A percentile compares a stretch with the other conserved stretches of the same genome.
phyloP scores from a whole-genome alignment of 139 green algal genomes.

The Zygnema circumcarinatum region DNA sequence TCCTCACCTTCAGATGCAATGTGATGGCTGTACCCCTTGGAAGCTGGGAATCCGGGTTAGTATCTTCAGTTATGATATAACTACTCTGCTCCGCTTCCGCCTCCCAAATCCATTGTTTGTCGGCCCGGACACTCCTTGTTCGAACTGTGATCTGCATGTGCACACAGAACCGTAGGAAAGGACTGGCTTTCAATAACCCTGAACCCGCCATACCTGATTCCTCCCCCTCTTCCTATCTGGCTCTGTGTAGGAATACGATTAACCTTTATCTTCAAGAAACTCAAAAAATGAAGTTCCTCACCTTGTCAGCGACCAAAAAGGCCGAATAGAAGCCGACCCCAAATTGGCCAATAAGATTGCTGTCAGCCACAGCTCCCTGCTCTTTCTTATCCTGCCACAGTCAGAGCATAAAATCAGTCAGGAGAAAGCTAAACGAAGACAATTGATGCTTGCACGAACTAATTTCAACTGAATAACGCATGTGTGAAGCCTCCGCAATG shows the following conservation, averaged over 20 bases:
- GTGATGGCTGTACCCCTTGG: constrained; percentile 87
- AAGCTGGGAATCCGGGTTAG: constrained; percentile 5
- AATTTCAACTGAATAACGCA: too few relatives aligned
- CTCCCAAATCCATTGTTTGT: constrained; percentile 91
- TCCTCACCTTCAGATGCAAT: constrained; percentile 86
- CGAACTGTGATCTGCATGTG: constrained; percentile 78
- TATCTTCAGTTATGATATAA: constrained; percentile 78
- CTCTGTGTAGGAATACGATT: too few relatives aligned
- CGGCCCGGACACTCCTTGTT: constrained; percentile 78
- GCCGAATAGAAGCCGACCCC: constrained; percentile 98
- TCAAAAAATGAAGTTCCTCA: too few relatives aligned
- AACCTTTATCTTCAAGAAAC: too few relatives aligned
- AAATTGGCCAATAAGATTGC: constrained; percentile 97
- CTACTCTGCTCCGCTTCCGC: constrained; percentile 80
- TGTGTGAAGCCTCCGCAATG: too few relatives aligned
- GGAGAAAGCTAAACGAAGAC: not conserved
- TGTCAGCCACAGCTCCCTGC: constrained; percentile 66
- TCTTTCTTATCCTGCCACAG: constrained; percentile 46
- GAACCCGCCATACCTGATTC: too few relatives aligned
- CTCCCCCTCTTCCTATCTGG: too few relatives aligned
- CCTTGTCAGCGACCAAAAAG: constrained; percentile 85
- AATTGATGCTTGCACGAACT: too few relatives aligned
- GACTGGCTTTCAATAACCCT: too few relatives aligned
- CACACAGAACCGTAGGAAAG: not conserved
- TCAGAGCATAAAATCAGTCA: not conserved